Evolutionary conservation across 306 rosid species (phyloP).

Genomic region (Dryas drummondii): DNA sequence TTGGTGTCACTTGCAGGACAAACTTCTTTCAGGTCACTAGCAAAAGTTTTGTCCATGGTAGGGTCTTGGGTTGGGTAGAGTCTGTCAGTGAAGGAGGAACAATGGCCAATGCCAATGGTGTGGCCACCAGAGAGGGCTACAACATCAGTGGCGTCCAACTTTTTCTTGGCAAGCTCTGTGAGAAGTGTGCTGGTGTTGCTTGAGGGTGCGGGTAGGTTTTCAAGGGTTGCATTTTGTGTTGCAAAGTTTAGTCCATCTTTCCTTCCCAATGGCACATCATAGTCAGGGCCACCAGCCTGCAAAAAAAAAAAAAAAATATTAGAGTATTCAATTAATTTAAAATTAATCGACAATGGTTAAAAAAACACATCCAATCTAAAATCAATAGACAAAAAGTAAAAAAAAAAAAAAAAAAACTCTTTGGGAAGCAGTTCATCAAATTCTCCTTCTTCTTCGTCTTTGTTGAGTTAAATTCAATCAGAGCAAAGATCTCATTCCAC

Average conservation of each 20-base stretch:
- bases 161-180: conserved; percentile 20
- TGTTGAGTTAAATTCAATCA: too few species aligned
- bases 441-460: too few species aligned
- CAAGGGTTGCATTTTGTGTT: conserved; percentile 18
- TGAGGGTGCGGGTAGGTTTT: conserved; percentile 39
- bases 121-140: conserved; percentile 66
- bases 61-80: conserved; percentile 53
- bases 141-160: conserved; percentile 40
- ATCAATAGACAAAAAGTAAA: too few species aligned
- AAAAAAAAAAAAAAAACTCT: too few species aligned
- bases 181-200: conserved; percentile 30
- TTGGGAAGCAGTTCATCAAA: too few species aligned
- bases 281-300: conserved; percentile 74
- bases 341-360: too few species aligned
- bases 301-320: background rate
- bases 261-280: conserved; percentile 59
- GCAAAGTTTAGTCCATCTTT: conserved; percentile 45
- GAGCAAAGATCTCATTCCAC: too few species aligned
- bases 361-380: too few species aligned
- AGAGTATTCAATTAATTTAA: too few species aligned
- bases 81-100: conserved; percentile 39
- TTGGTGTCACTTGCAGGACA: conserved; percentile 29
- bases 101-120: conserved; percentile 56
- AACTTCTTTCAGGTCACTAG: conserved; percentile 32
- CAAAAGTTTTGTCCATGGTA: conserved; percentile 46